Evolutionary conservation across 1,139 yeast genomes (phyloP).

Genomic region (Cylindricascospora bacillispora): DNA sequence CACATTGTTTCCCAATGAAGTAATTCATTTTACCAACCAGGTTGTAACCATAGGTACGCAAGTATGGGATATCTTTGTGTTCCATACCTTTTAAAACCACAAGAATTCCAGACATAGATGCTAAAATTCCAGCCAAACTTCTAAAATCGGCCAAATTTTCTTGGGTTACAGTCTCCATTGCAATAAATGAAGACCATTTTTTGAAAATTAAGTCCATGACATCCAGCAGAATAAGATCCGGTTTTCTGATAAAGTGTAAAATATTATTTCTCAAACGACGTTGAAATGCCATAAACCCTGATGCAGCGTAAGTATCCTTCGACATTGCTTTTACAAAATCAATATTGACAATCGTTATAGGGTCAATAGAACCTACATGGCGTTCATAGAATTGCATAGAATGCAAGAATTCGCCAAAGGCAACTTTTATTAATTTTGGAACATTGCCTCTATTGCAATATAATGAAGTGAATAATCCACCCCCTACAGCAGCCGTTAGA

Average conservation of each 20-base stretch:
- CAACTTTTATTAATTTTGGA: conserved; percentile 11
- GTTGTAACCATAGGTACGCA: conserved; percentile 22
- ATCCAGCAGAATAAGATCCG: conserved; percentile 47
- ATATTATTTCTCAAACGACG: conserved; percentile 48
- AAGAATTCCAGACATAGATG: conserved; percentile 47
- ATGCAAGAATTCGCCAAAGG: conserved; percentile 11
- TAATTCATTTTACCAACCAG: conserved; percentile 37
- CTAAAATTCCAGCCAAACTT: conserved; percentile 49
- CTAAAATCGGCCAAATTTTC: conserved; percentile 33
- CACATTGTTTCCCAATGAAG: conserved; percentile 32
- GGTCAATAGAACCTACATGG: conserved; percentile 10
- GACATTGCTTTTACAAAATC: conserved; percentile 40
- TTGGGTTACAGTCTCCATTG: conserved; percentile 12
- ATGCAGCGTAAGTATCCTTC: conserved; percentile 49
- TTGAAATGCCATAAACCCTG: conserved; percentile 73
- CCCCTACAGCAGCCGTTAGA: conserved; percentile 17
- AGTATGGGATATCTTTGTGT: conserved; percentile 19
- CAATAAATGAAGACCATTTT: conserved; percentile 31
- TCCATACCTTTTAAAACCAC: conserved; percentile 27
- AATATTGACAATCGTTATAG: conserved; percentile 26
- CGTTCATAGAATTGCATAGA: conserved; percentile 12
- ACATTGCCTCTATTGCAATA: conserved; percentile 14
- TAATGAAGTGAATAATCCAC: conserved; percentile 20
- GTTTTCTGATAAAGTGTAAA: conserved; percentile 38
- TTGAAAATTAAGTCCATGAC: conserved; percentile 51